phyloP scores from a whole-genome alignment of 2,329 filamentous ascomycete genomes.

The Arthrinium phaeospermum region DNA sequence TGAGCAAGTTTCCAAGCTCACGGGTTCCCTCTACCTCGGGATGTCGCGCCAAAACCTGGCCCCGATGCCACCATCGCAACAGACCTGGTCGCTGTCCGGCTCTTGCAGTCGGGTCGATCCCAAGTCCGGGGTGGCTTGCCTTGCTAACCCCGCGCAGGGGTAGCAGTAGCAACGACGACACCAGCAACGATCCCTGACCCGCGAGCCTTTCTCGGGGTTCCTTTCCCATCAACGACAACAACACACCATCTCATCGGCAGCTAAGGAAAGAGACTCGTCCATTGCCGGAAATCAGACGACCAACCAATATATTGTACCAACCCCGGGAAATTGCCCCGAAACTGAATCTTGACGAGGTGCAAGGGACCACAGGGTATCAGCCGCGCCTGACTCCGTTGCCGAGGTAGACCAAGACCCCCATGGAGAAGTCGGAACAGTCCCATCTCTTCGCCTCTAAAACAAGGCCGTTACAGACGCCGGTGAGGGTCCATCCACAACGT shows the following conservation, averaged over 20 bases:
- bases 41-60: not conserved
- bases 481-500: not conserved
- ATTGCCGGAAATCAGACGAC: not conserved
- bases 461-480: not conserved
- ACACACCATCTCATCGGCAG: not conserved
- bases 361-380: not conserved
- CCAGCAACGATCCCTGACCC: not conserved
- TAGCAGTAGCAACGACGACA: not conserved
- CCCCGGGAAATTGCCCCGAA: conserved; percentile 1
- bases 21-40: conserved; percentile 9
- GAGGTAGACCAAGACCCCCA: not conserved
- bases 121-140: not conserved
- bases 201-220: not conserved
- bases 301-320: not conserved
- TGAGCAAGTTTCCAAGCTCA: not conserved
- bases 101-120: not conserved
- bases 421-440: conserved; percentile 14
- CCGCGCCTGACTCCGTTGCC: not conserved
- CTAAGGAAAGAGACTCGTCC: too few species aligned
- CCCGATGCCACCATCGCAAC: not conserved
- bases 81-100: conserved; percentile 1
- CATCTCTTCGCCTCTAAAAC: not conserved
- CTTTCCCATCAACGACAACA: too few species aligned
- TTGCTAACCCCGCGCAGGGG: not conserved
- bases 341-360: not conserved